Percentiles rank a stretch among this genome's conserved stretches.
phyloP scores from a whole-genome alignment of 2,329 filamentous ascomycete genomes.

The Delphinella strobiligena region DNA sequence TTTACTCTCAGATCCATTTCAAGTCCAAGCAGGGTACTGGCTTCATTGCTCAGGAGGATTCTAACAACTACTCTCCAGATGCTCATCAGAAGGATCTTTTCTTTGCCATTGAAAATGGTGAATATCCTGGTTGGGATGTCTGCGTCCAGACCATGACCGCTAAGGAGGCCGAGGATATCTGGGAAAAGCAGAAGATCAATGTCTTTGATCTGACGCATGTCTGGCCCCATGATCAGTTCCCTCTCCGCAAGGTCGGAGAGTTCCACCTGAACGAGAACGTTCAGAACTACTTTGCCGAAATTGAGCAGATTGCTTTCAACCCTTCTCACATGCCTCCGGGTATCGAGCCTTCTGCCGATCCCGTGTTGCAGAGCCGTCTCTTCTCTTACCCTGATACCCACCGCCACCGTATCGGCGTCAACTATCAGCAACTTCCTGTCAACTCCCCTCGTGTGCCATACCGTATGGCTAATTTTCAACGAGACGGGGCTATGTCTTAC shows the following conservation, averaged over 20 bases:
- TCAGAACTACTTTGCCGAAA: slow-evolving; percentile 53
- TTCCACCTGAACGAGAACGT: slow-evolving; percentile 42
- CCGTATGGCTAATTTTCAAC: slow-evolving; percentile 52
- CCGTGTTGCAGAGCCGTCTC: slow-evolving; percentile 55
- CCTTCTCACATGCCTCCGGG: slow-evolving; percentile 56
- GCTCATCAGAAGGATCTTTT: slow-evolving; percentile 42
- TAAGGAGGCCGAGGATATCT: slow-evolving; percentile 38
- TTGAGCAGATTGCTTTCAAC: slow-evolving; percentile 59
- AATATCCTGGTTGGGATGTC: slow-evolving; percentile 41
- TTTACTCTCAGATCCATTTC: slow-evolving; percentile 41
- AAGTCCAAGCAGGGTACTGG: slow-evolving; percentile 39
- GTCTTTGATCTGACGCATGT: slow-evolving; percentile 43
- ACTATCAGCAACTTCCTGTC: slow-evolving; percentile 48
- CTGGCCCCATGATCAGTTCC: slow-evolving; percentile 42
- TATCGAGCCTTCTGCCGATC: slow-evolving; percentile 57
- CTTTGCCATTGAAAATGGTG: slow-evolving; percentile 39
- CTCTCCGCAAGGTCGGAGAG: slow-evolving; percentile 41
- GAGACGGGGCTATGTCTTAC: slow-evolving; percentile 60
- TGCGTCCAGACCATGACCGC: slow-evolving; percentile 40
- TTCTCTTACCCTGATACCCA: slow-evolving; percentile 61
- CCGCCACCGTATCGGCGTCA: slow-evolving; percentile 44
- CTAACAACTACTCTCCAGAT: slow-evolving; percentile 38
- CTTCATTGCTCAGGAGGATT: slow-evolving; percentile 41
- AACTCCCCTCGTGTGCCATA: slow-evolving; percentile 44
- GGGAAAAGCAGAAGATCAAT: slow-evolving; percentile 43